Conservation (phyloP, 1,284 basidiomycete species). For the Exobasidium cylindrosporum region DNA sequence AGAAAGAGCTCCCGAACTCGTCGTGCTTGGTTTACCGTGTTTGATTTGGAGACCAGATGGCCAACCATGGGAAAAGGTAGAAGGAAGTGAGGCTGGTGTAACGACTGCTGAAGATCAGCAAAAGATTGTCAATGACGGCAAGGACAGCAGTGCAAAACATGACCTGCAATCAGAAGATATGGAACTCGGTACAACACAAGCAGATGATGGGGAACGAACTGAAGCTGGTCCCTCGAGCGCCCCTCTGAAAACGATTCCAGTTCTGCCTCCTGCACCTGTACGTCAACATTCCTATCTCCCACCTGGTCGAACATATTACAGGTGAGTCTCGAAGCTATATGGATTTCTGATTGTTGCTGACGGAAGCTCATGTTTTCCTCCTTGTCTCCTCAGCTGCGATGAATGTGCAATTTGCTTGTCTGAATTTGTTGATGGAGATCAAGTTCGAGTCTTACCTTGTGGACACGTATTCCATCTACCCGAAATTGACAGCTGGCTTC, state of each 20-base stretch:
- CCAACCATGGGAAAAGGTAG: constrained; percentile 47
- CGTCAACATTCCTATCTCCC: constrained; percentile 28
- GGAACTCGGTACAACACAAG: constrained; percentile 6
- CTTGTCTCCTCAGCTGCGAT: constrained; percentile 21
- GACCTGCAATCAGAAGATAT: background rate
- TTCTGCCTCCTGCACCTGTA: constrained; percentile 14
- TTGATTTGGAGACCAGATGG: constrained; percentile 48
- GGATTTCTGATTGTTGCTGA: background rate
- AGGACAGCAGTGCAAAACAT: no score
- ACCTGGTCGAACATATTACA: constrained; percentile 40
- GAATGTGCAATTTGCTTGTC: constrained; percentile 52
- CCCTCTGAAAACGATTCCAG: constrained; percentile 4
- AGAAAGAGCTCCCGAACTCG: constrained; percentile 47
- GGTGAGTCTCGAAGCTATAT: constrained; percentile 9
- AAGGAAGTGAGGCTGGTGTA: constrained; percentile 14
- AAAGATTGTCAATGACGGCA: background rate
- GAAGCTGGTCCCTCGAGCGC: constrained; percentile 30
- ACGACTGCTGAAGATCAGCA: background rate
- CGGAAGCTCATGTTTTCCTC: background rate
- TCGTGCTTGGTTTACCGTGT: constrained; percentile 47
- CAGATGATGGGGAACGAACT: constrained; percentile 18
- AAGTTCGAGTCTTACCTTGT: constrained; percentile 49
- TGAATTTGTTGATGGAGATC: constrained; percentile 51
- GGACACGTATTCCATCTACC: constrained; percentile 50
- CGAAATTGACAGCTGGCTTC: constrained; percentile 53